Conservation (phyloP, 805 yeast genomes). For the Sugiyamaella valdiviana region DNA sequence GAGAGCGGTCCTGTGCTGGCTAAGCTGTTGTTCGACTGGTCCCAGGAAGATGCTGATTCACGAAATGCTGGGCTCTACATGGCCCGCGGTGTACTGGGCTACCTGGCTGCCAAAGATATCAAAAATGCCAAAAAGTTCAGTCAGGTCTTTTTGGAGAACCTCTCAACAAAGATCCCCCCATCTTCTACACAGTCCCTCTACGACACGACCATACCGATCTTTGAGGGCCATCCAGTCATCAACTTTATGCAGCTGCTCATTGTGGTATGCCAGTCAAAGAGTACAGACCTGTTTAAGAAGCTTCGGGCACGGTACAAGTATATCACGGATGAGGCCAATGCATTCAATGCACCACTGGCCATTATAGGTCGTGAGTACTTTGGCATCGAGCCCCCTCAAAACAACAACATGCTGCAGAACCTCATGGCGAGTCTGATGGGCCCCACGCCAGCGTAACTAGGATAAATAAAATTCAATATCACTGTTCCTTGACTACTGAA, state of each 20-base stretch:
- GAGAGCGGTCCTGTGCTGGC: slow-evolving; percentile 41
- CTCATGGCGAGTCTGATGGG: slow-evolving; percentile 69
- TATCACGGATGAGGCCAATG: slow-evolving; percentile 30
- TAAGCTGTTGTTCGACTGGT: slow-evolving; percentile 49
- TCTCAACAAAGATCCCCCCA: slow-evolving; percentile 21
- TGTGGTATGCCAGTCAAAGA: slow-evolving; percentile 48
- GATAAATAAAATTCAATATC: not conserved
- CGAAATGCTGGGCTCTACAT: slow-evolving; percentile 30
- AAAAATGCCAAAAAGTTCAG: slow-evolving; percentile 47
- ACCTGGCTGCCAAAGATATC: slow-evolving; percentile 59
- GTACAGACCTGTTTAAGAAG: slow-evolving; percentile 48
- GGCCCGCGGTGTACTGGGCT: slow-evolving; percentile 67
- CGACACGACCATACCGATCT: slow-evolving; percentile 19
- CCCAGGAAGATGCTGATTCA: slow-evolving; percentile 24
- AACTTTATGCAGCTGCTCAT: slow-evolving; percentile 67
- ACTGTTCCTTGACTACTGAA: slow-evolving; percentile 9
- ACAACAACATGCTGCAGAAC: slow-evolving; percentile 54
- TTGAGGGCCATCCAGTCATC: slow-evolving; percentile 34
- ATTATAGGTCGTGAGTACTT: slow-evolving; percentile 59
- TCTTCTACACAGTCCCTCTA: slow-evolving; percentile 30
- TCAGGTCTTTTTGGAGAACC: slow-evolving; percentile 32
- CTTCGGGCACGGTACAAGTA: slow-evolving; percentile 46
- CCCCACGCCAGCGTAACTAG: slow-evolving; percentile 27
- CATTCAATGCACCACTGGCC: slow-evolving; percentile 42
- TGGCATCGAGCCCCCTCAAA: slow-evolving; percentile 48